Base-by-base conservation (phyloP, 768 basidiomycete species). In the Daedalea quercina region DNA sequence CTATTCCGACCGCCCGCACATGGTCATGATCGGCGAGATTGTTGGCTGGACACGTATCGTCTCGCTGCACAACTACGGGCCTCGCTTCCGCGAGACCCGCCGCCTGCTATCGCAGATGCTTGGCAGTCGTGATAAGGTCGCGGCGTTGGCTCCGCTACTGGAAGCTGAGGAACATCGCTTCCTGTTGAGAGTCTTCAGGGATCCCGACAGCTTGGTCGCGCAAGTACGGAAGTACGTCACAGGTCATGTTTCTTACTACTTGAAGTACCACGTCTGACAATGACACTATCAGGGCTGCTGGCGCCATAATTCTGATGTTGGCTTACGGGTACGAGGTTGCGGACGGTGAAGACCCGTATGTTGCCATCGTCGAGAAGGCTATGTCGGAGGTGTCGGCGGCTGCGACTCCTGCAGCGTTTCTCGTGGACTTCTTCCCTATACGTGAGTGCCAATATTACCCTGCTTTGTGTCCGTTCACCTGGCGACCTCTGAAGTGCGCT, bases 261-360 rank as follows among this genome's bases (percentile, higher is more conserved):
- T 9, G 6, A 15, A 23, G 17, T n/a, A 15, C 12, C 13, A 17
- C n/a, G 19, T 19, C 48, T 35, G 7, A 9, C n/a, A 7, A 31
- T 40, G 31, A 19, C 20, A 20, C 34, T 40, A 9, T 12, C 19
- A 67, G 66, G 47, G 57, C 49, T 13, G 60, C 63, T 1, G 65
- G 65, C 9, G 53, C 64, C 1, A 62, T 68, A 42, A 67, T 67
- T 34, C 56, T 68, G 13, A 61, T 54, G 52, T 57, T 68, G 50
- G 55, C 64, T 3, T 57, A 65, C 42, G 67, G 67, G 1, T 68
- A 68, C 51, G 41, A 61, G 42, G 61, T 66, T 9, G 20, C 56
- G 37, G 58, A 52, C 4, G 60, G 56, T 31, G 66, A 72, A 3
- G 75, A 79, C 51, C 66, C 66, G 2, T 67, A 71, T 47, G 59